Base-by-base conservation (phyloP, 1,284 basidiomycete genomes). In the Apiotrichum veenhuisii region DNA sequence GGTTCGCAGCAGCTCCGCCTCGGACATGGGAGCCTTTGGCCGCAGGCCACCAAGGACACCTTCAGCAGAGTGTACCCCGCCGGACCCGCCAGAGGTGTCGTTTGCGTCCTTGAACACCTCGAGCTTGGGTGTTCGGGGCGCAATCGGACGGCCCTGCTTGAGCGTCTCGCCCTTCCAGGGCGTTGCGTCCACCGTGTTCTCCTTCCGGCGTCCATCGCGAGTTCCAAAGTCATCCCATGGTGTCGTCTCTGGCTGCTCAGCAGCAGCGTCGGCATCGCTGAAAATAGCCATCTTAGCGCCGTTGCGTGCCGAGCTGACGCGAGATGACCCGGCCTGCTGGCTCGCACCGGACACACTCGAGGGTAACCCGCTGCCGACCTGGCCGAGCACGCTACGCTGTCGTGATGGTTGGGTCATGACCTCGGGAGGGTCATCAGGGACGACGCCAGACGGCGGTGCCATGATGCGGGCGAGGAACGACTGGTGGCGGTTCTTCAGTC, bases 401-500 rank as follows among this genome's bases (percentile, higher is more conserved):
- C 15, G 25, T 33, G 26, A 34, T 30, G 27, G 26, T 0, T 15
- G 12, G 1, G 56, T 27, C 3, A 48, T 33, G 17, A 52, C 49
- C 12, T 41, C 30, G 26, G 61, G 70, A 15, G 72, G 71, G 43
- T 76, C 74, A 4, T 76, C 70, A 0, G 70, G 64, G 47, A 72
- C 54, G 37, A 60, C 51, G 9, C 69, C 68, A 2, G 75, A 71
- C 4, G 76, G 72, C 5, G 77, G 70, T 5, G 73, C 72, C 64
- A 79, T 72, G 70, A 81, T 81, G 17, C 90, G 85, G 60, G 87
- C 87, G 63, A 89, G 86, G 74, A 94, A 98, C 41, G 92, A 88
- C 30, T 84, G 80, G 72, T 93, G 91, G 50, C 86, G 82, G 50
- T 83, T 85, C 78, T 93, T 93, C 54, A 98, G 82, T 23, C 91